Evolutionary conservation across 108 stramenopile species (phyloP).

Genomic region (Aurantiochytrium sp.): DNA sequence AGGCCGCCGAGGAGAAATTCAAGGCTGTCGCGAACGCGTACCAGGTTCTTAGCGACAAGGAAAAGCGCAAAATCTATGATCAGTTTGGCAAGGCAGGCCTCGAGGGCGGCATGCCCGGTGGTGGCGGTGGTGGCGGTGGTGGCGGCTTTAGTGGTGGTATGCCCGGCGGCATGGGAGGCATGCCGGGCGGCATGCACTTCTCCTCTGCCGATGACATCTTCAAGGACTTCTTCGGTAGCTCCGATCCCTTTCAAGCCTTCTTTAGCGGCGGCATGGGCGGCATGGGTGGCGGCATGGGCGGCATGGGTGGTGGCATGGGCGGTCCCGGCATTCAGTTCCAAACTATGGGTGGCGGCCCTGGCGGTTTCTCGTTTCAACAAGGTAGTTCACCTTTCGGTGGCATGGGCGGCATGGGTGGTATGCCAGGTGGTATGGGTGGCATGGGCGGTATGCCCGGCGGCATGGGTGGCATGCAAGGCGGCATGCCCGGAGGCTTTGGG

Average conservation of each 20-base stretch:
- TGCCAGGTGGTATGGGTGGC: background rate
- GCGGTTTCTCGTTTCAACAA: background rate
- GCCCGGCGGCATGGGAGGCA: conserved; percentile 10
- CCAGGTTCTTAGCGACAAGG: conserved; percentile 59
- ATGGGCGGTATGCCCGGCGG: conserved; percentile 7
- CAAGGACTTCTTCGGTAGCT: background rate
- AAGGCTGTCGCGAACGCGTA: conserved; percentile 16
- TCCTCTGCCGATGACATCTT: background rate
- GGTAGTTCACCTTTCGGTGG: background rate
- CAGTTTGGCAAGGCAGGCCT: conserved; percentile 55
- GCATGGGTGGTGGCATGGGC: background rate
- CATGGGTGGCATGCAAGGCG: background rate
- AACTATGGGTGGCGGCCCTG: background rate
- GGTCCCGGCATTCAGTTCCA: background rate
- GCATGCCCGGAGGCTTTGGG: background rate
- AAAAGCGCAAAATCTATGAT: conserved; percentile 79
- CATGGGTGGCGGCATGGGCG: background rate
- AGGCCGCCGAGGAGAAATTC: conserved; percentile 29
- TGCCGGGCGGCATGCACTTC: background rate
- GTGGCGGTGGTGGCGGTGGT: background rate
- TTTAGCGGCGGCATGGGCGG: conserved; percentile 3
- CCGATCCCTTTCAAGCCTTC: background rate
- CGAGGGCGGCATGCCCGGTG: conserved; percentile 8
- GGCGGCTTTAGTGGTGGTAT: background rate
- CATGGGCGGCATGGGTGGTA: background rate